A percentile compares a stretch with the other conserved stretches of the same genome.
These are phyloP conservation scores for Parachaetomium inaequale DNA, from an alignment of 495 filamentous ascomycete genomes.

Conservation along the genomic window DNA sequence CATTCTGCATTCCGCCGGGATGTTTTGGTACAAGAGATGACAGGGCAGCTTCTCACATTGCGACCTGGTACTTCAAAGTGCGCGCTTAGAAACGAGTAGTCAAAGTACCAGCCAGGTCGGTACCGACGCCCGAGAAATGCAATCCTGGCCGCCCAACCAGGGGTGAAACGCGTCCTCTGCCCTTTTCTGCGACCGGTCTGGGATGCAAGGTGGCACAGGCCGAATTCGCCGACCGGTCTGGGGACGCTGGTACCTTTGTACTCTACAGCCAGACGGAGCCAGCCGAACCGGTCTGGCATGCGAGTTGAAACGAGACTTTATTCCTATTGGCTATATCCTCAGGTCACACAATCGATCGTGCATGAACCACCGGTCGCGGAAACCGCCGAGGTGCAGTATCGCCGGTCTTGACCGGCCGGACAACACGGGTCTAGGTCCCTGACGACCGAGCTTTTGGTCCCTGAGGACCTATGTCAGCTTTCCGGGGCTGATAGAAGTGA, in stretches of 20 bases:
- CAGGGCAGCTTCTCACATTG: neutral
- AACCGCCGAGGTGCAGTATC: neutral
- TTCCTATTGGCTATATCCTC: neutral
- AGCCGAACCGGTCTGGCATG: constrained; percentile 2
- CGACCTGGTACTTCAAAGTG: neutral
- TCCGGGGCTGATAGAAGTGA: neutral
- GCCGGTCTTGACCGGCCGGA: neutral
- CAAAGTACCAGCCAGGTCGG: neutral
- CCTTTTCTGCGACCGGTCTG: constrained; percentile 5
- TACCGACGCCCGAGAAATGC: neutral
- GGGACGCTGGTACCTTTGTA: neutral
- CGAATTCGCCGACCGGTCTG: neutral
- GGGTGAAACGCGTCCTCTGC: neutral
- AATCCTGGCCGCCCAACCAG: neutral
- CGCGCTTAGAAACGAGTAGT: neutral
- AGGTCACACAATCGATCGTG: neutral
- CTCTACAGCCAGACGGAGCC: neutral
- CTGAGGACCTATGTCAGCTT: neutral
- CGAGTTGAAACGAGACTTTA: neutral
- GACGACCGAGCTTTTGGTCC: neutral
- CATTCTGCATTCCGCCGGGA: too few species aligned
- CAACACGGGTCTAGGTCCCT: neutral
- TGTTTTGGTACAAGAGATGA: too few species aligned
- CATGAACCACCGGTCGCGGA: constrained; percentile 1
- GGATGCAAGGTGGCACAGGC: neutral